phyloP scores from a whole-genome alignment of 805 yeast genomes.

The Hanseniaspora lindneri region DNA sequence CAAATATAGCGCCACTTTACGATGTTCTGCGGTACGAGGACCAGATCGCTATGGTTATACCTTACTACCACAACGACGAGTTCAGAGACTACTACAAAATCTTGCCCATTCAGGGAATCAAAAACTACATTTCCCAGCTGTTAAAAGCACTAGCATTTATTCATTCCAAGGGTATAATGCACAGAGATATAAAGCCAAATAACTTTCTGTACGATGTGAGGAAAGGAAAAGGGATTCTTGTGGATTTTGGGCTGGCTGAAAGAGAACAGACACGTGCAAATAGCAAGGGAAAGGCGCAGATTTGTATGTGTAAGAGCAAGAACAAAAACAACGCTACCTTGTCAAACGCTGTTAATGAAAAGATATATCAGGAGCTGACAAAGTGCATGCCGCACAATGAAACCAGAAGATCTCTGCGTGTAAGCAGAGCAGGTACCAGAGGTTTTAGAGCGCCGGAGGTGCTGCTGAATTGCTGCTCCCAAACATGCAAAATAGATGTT shows the following conservation, averaged over 20 bases:
- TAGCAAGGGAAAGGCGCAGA: neutral
- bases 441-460: constrained; percentile 95
- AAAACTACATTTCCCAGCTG: constrained; percentile 66
- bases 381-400: constrained; percentile 81
- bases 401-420: constrained; percentile 76
- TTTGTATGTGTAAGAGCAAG: constrained; percentile 1
- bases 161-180: constrained; percentile 68
- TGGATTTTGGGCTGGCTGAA: constrained; percentile 90
- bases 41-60: constrained; percentile 85
- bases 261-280: constrained; percentile 26
- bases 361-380: constrained; percentile 26
- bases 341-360: constrained; percentile 26
- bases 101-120: constrained; percentile 66
- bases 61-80: constrained; percentile 82
- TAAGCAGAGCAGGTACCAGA: constrained; percentile 93
- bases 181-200: constrained; percentile 83
- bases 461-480: constrained; percentile 71
- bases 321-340: neutral
- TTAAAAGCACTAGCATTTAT: constrained; percentile 57
- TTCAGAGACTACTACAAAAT: constrained; percentile 78
- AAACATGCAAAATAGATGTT: constrained; percentile 67
- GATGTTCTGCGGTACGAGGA: constrained; percentile 82
- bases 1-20: constrained; percentile 73
- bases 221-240: constrained; percentile 69
- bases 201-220: constrained; percentile 55